Evolutionary conservation across 768 basidiomycete genomes (phyloP).

Genomic region (Boletus fagicola): DNA sequence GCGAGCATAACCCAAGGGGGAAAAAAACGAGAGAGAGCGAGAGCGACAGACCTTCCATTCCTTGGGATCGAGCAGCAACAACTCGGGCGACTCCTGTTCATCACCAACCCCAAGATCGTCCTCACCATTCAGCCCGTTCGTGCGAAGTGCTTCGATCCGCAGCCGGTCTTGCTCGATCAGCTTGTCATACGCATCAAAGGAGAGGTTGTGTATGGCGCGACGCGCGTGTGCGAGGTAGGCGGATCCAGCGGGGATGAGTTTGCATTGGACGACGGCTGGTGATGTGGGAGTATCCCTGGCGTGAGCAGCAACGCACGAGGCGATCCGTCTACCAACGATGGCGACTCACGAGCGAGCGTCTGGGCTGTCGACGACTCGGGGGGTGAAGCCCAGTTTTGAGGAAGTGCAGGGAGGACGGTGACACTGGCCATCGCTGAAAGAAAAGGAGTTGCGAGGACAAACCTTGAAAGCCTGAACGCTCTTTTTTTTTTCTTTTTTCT

Average conservation of each 20-base stretch:
- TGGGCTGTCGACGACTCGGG: slow-evolving; percentile 15
- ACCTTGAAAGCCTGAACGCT: neutral
- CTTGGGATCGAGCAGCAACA: slow-evolving; percentile 85
- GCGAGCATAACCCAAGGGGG: too few species aligned
- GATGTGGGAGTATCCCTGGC: neutral
- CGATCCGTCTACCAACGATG: neutral
- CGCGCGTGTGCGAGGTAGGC: slow-evolving; percentile 84
- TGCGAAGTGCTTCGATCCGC: slow-evolving; percentile 50
- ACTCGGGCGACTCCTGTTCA: slow-evolving; percentile 73
- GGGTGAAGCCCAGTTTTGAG: slow-evolving; percentile 21
- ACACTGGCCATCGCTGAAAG: slow-evolving; percentile 23
- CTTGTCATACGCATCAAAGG: slow-evolving; percentile 83
- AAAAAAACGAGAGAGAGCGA: neutral
- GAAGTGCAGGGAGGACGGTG: slow-evolving; percentile 28
- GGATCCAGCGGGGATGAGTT: slow-evolving; percentile 80
- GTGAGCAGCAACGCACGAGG: slow-evolving; percentile 6
- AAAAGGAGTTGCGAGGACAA: neutral
- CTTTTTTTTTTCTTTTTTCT: neutral
- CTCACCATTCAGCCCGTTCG: slow-evolving; percentile 48
- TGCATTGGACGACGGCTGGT: slow-evolving; percentile 38
- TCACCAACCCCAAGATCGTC: slow-evolving; percentile 93
- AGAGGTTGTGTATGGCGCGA: slow-evolving; percentile 68
- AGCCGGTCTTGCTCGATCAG: slow-evolving; percentile 53
- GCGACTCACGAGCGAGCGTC: slow-evolving; percentile 29
- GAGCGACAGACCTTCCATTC: slow-evolving; percentile 83